phyloP scores from a whole-genome alignment of 768 basidiomycete species.

The Heimioporus sp. region DNA sequence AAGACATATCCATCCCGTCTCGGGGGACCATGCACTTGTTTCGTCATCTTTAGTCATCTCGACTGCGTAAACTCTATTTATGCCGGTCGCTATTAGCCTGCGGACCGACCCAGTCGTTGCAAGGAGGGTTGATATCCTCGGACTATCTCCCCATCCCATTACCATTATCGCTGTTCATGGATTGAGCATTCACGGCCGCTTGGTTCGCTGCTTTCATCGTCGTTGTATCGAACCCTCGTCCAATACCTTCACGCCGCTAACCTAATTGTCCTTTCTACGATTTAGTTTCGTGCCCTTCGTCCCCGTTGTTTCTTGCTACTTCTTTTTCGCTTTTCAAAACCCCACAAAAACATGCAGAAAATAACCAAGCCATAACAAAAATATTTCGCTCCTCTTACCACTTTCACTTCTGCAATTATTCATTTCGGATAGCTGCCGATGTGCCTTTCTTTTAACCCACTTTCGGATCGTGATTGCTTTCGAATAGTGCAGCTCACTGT shows the following conservation, averaged over 20 bases:
- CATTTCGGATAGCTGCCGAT: constrained; percentile 11
- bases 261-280: constrained; percentile 38
- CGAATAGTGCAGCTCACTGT: constrained; percentile 21
- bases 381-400: constrained; percentile 37
- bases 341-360: constrained; percentile 39
- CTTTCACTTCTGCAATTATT: constrained; percentile 29
- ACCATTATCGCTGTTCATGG: constrained; percentile 32
- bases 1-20: constrained; percentile 71
- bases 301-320: constrained; percentile 39
- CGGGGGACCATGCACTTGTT: constrained; percentile 37
- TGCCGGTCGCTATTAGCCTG: constrained; percentile 21
- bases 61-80: constrained; percentile 31
- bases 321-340: constrained; percentile 33
- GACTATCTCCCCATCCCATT: constrained; percentile 27
- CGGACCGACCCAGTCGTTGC: constrained; percentile 22
- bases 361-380: constrained; percentile 43
- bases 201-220: constrained; percentile 26
- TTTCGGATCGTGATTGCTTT: constrained; percentile 21
- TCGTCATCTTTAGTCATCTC: constrained; percentile 28
- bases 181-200: constrained; percentile 32
- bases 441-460: constrained; percentile 1
- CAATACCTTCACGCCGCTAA: constrained; percentile 33
- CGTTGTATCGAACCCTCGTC: constrained; percentile 32
- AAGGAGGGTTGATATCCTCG: constrained; percentile 31
- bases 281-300: constrained; percentile 32